A percentile compares a stretch with the other conserved stretches of the same genome.
phyloP scores from a whole-genome alignment of 2,329 filamentous ascomycete genomes.

The Akanthomyces uredinophilus region DNA sequence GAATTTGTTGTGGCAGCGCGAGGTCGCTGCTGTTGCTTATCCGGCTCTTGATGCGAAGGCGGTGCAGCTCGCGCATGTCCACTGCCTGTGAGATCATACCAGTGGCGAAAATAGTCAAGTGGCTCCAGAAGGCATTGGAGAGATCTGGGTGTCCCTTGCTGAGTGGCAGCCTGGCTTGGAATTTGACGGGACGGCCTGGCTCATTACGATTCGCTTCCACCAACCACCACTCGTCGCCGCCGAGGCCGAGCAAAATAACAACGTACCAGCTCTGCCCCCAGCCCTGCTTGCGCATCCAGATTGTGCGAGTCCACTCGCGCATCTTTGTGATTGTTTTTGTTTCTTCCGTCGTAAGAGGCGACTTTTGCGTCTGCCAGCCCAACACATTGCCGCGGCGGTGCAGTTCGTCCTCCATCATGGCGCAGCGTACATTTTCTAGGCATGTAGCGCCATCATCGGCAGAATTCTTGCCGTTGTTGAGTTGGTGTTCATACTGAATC shows the following conservation, averaged over 20 bases:
- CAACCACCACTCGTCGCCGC: conserved; percentile 76
- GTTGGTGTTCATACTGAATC: conserved; percentile 54
- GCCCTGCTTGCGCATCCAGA: conserved; percentile 65
- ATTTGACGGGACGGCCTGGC: conserved; percentile 23
- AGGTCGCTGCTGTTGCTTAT: conserved; percentile 31
- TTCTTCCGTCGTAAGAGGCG: conserved; percentile 47
- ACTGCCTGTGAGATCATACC: conserved; percentile 47
- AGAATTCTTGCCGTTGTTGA: conserved; percentile 57
- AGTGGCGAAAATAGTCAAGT: conserved; percentile 45
- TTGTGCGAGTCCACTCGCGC: conserved; percentile 56
- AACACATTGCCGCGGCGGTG: conserved; percentile 53
- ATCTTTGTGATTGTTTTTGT: conserved; percentile 58
- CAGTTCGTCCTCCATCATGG: conserved; percentile 57
- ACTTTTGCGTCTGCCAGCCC: conserved; percentile 56
- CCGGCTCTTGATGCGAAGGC: conserved; percentile 37
- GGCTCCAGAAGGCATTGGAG: conserved; percentile 47
- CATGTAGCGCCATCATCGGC: conserved; percentile 51
- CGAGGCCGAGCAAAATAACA: conserved; percentile 62
- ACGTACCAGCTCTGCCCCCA: conserved; percentile 72
- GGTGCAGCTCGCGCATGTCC: conserved; percentile 44
- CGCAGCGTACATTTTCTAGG: conserved; percentile 58
- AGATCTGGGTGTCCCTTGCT: conserved; percentile 39
- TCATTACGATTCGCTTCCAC: conserved; percentile 49
- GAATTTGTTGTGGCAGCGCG: conserved; percentile 38
- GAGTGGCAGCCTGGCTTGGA: conserved; percentile 39